Percentiles rank a stretch among this genome's conserved stretches.
phyloP scores from a whole-genome alignment of 345 rosid species.

The Melaleuca quinquenervia region DNA sequence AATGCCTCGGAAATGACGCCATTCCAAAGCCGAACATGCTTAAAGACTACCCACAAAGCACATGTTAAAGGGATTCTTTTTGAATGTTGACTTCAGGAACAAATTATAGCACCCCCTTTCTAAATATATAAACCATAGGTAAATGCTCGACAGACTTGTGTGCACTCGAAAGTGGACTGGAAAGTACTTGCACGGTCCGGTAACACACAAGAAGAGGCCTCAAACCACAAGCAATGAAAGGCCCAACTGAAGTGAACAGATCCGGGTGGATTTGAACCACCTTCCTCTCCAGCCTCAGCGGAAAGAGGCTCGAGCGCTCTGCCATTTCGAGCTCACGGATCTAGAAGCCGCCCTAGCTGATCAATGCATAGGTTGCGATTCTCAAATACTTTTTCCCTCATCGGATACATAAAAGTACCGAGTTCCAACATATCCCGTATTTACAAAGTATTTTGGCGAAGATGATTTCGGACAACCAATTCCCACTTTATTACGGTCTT shows the following conservation, averaged over 20 bases:
- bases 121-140: not conserved
- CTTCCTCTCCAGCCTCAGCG: not conserved
- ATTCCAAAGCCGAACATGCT: not conserved
- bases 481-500: not conserved
- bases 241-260: not conserved
- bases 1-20: not conserved
- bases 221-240: not conserved
- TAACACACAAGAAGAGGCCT: too few relatives aligned
- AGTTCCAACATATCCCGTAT: not conserved
- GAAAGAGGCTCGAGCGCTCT: not conserved
- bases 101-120: not conserved
- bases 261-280: not conserved
- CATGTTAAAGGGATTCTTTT: not conserved
- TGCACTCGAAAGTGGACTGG: too few relatives aligned
- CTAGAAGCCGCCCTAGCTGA: not conserved
- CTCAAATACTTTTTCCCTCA: accelerated
- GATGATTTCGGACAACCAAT: not conserved
- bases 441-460: not conserved
- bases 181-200: too few relatives aligned
- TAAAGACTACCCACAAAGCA: not conserved
- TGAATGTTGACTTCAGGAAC: not conserved
- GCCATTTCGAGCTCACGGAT: not conserved
- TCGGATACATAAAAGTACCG: accelerated
- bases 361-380: not conserved
- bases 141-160: not conserved